Base-by-base conservation (phyloP, 2,329 filamentous ascomycete genomes). In the Aspergillus sp. region DNA sequence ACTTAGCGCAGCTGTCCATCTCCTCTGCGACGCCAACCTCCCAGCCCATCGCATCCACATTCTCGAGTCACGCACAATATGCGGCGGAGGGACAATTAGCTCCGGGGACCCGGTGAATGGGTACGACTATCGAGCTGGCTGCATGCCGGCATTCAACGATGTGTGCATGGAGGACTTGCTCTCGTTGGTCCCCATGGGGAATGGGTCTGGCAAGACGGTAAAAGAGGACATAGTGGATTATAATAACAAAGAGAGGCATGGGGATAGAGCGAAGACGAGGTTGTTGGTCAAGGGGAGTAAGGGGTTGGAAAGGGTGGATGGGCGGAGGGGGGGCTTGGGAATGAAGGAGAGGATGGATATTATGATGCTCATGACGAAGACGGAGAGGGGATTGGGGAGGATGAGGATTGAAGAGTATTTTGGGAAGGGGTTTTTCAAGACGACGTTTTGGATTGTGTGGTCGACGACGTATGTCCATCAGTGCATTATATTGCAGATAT, bases 41-140 rank as follows among this genome's bases (percentile, higher is more conserved):
- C 60, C 62, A 0, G 56, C 64, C 0, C 45, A 52, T 8, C 58
- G 58, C 33, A 61, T 69, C 44, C 64, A 64, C 28, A 59, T 69
- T 27, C 48, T 67, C 34, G 65, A 67, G 43, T 57, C 60, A 19
- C 52, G 59, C 9, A 46, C 47, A 8, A 40, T 56, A 6, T 52
- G 64, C 1, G 63, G 64, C 12, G 60, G 62, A 19, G 59, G 58
- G 6, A 54, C 65, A 11, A 53, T 56, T 27, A 60, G 56, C 19
- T 41, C 51, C 9, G 57, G 62, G 2, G 56, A 58, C 46, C 52
- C 59, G 7, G 50, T 58, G 27, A 58, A 61, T 29, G 65, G 66
- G 1, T 68, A 67, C 40, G 57, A 67, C 38, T 64, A 64, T 41
- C 63, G 61, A 19, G 61, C 60, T 6, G 66, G 60, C 19, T 57